Evolutionary conservation across 202 grass and related monocot species (phyloP).

Genomic region (Setaria viridis): DNA sequence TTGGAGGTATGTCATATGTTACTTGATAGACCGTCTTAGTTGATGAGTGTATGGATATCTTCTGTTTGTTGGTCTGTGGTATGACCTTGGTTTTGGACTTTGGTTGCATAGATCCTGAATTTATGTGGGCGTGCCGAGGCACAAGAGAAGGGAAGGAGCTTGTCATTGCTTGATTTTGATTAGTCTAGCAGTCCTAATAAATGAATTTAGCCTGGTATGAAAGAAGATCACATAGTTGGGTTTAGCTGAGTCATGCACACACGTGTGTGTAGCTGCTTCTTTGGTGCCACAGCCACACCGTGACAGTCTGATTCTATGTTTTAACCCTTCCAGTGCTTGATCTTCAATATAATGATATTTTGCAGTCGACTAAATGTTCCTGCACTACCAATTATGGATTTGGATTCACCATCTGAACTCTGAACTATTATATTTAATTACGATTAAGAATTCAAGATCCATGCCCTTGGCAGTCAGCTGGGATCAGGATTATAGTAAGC

Average conservation of each 20-base stretch:
- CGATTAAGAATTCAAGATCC: background rate
- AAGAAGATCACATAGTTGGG: background rate
- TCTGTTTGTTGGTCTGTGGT: background rate
- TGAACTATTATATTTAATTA: conserved; percentile 1
- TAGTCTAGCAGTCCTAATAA: background rate
- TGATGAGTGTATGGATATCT: background rate
- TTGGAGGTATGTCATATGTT: conserved; percentile 64
- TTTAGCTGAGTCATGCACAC: background rate
- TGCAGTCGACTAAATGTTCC: background rate
- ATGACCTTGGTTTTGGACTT: background rate
- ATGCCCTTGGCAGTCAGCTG: too few relatives aligned
- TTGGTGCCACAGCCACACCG: background rate
- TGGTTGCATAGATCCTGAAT: background rate
- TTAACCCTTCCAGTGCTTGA: background rate
- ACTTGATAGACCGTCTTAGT: background rate
- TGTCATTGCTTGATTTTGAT: background rate
- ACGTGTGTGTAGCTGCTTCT: background rate
- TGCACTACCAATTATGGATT: background rate
- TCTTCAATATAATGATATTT: background rate
- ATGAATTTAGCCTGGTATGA: background rate
- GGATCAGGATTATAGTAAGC: too few relatives aligned
- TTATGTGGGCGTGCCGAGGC: too few relatives aligned
- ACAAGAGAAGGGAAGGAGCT: background rate
- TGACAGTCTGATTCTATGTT: background rate
- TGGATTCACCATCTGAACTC: background rate